A percentile compares a stretch with the other conserved stretches of the same genome.
These are phyloP conservation scores for Solanum sitiens DNA, from an alignment of 257 asterid species.

Conservation along the genomic window DNA sequence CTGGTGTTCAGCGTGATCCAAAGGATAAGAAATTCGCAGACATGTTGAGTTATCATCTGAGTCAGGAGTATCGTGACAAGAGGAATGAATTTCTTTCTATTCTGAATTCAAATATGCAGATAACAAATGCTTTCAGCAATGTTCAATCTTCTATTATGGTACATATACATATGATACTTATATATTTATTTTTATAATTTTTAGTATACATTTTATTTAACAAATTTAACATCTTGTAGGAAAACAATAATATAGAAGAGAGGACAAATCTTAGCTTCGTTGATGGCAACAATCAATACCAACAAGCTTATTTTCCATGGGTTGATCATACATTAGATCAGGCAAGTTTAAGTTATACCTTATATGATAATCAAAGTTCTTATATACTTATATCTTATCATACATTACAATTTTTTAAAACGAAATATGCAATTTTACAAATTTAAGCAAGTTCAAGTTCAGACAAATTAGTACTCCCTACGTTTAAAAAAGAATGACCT, in stretches of 20 bases:
- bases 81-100: background rate
- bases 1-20: background rate
- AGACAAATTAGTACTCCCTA: too few species aligned
- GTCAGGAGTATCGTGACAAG: background rate
- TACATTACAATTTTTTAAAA: background rate
- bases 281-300: background rate
- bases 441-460: background rate
- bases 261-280: background rate
- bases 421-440: background rate
- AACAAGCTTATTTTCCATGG: background rate
- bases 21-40: background rate
- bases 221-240: background rate
- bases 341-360: background rate
- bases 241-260: background rate
- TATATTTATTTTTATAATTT: background rate
- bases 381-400: background rate
- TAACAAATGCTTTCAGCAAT: background rate
- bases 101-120: background rate
- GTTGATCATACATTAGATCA: background rate
- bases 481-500: too few species aligned
- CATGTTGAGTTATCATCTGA: background rate
- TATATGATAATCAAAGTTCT: background rate
- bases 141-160: background rate
- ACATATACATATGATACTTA: background rate
- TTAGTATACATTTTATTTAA: background rate